phyloP scores from a whole-genome alignment of 2,329 filamentous ascomycete genomes.

The Neofusicoccum parvum region DNA sequence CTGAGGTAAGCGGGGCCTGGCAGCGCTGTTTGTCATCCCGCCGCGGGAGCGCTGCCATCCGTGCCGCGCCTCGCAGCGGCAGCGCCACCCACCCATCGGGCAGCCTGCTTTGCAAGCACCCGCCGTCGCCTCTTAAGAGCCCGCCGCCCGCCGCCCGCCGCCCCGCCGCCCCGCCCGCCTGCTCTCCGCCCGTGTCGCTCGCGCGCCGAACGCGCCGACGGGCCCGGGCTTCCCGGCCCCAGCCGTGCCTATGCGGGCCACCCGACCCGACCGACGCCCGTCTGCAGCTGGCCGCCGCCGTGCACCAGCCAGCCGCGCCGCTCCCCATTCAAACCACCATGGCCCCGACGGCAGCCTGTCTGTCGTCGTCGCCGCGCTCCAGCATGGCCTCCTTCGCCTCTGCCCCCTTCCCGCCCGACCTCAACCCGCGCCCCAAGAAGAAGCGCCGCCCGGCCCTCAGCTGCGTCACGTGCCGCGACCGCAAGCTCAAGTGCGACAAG shows the following conservation, averaged over 20 bases:
- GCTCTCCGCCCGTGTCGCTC: too few species aligned
- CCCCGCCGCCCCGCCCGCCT: too few species aligned
- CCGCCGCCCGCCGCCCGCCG: too few species aligned
- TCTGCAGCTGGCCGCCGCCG: too few species aligned
- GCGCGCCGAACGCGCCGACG: too few species aligned
- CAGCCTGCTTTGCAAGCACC: too few species aligned
- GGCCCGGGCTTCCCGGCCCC: background rate
- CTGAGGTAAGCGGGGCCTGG: background rate
- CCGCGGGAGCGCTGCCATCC: too few species aligned
- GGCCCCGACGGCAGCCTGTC: background rate
- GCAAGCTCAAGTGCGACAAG: slow-evolving; percentile 13
- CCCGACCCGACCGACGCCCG: background rate
- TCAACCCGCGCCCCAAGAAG: slow-evolving; percentile 12
- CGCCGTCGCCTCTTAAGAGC: too few species aligned
- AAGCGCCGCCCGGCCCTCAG: slow-evolving; percentile 2
- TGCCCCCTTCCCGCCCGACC: slow-evolving; percentile 1
- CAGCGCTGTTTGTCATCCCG: too few species aligned
- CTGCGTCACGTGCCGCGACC: slow-evolving; percentile 12
- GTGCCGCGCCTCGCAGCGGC: too few species aligned
- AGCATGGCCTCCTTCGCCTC: background rate
- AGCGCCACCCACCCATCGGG: too few species aligned
- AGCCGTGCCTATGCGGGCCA: background rate
- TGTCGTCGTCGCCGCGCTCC: background rate
- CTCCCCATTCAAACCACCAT: background rate
- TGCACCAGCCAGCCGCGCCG: background rate